Evolutionary conservation across 2,329 filamentous ascomycete species (phyloP).

Genomic region (Juglanconis sp.): DNA sequence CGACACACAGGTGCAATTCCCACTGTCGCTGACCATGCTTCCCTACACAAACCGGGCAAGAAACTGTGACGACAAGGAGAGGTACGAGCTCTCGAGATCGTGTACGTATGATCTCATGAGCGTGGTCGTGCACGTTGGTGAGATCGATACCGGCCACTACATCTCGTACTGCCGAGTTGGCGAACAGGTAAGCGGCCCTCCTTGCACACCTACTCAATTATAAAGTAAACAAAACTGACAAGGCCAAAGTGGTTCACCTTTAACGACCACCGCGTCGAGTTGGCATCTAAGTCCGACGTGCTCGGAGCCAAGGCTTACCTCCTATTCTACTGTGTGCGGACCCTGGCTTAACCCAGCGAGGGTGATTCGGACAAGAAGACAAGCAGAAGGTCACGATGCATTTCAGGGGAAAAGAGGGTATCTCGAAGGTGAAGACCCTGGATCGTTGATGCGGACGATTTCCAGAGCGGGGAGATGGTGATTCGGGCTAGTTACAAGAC

Average conservation of each 20-base stretch:
- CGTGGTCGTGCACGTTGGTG: conserved; percentile 89
- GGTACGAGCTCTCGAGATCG: conserved; percentile 55
- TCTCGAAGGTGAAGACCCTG: too few species aligned
- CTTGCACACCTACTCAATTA: background rate
- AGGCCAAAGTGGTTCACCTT: conserved; percentile 80
- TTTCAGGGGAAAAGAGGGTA: too few species aligned
- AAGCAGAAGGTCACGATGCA: background rate
- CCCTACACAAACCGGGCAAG: conserved; percentile 76
- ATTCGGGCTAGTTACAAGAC: too few species aligned
- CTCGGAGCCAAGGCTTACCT: conserved; percentile 84
- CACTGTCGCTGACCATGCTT: conserved; percentile 81
- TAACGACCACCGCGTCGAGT: conserved; percentile 88
- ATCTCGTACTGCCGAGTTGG: conserved; percentile 83
- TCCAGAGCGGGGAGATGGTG: too few species aligned
- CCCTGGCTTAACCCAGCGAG: conserved; percentile 40
- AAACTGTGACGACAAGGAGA: conserved; percentile 46
- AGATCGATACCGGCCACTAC: conserved; percentile 90
- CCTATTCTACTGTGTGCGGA: conserved; percentile 77
- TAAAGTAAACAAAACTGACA: conserved; percentile 5
- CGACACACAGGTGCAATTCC: conserved; percentile 81
- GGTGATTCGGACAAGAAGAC: background rate
- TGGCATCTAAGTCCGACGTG: conserved; percentile 81
- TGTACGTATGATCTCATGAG: conserved; percentile 85
- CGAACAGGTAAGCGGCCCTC: conserved; percentile 54
- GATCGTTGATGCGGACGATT: too few species aligned